Conservation (phyloP, 1,284 basidiomycete species). For the Apiotrichum domesticum region DNA sequence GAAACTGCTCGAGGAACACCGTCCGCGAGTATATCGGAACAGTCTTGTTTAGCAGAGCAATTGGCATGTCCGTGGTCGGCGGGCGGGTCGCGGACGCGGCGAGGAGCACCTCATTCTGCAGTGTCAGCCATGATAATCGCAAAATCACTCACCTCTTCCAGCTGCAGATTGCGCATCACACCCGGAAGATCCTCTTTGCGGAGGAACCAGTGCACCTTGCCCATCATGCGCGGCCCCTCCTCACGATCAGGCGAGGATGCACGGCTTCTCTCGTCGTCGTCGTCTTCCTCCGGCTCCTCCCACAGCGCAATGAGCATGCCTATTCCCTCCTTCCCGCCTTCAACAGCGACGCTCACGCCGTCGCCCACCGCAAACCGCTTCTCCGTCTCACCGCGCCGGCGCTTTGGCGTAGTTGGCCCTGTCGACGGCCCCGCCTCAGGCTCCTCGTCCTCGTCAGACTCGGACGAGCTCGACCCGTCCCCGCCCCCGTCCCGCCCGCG, state of each 20-base stretch:
- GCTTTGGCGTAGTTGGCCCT: no score
- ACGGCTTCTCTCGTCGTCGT: not conserved
- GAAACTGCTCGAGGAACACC: slow-evolving; percentile 33
- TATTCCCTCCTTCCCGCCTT: slow-evolving; percentile 41
- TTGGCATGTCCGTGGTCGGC: slow-evolving; percentile 30
- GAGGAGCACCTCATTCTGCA: slow-evolving; percentile 41
- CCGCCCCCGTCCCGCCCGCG: no score
- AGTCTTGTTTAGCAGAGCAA: slow-evolving; percentile 27
- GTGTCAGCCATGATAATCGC: not conserved
- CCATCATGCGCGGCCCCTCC: slow-evolving; percentile 30
- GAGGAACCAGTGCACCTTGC: slow-evolving; percentile 45
- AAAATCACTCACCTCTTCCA: slow-evolving; percentile 39
- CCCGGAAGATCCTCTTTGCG: slow-evolving; percentile 41
- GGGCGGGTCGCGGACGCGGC: slow-evolving; percentile 33
- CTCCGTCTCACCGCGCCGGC: slow-evolving; percentile 5
- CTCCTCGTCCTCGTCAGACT: not conserved
- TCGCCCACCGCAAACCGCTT: slow-evolving; percentile 40
- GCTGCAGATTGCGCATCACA: slow-evolving; percentile 40
- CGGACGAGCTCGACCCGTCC: not conserved
- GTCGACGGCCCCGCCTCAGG: no score
- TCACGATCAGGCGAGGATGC: no score
- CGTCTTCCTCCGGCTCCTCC: slow-evolving; percentile 29
- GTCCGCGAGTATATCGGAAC: slow-evolving; percentile 37
- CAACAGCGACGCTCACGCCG: slow-evolving; percentile 38
- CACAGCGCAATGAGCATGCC: slow-evolving; percentile 40